Base-by-base conservation (phyloP, 768 basidiomycete species). In the Boletellus sp. region DNA sequence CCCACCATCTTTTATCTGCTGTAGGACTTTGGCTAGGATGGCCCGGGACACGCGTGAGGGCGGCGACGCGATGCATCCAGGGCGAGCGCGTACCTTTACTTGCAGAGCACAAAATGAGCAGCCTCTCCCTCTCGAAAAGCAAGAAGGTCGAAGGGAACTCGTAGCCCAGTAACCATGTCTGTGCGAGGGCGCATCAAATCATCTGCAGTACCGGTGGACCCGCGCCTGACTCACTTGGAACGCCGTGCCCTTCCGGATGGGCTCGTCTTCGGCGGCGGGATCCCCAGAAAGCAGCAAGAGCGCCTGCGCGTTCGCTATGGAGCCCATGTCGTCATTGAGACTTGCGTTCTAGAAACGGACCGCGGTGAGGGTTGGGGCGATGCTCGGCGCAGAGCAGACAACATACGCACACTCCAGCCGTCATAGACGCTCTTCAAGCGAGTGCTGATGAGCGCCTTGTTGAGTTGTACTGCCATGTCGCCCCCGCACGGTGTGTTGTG, bases 91-190 rank as follows among this genome's bases (percentile, higher is more conserved):
- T 53, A 92, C 94, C 89, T 80, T 97, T 95, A 17, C 85, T 89
- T 1, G 88, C 79, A 20, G 92, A 94, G 55, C 90, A 94, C 23
- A 96, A 72, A 35, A 97, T 85, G 31, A 74, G 74, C 17, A 98
- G 71, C 61, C 80, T 87, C 47, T 85, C 75, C 60, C 86, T 86
- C 50, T 84, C 78, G 60, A 98, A 88, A 17, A 97, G 73, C 50
- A 94, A 78, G 24, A 97, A 74, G 0, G 95, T 97, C 0, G 93
- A 92, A 3, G 95, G 96, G 63, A 98, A 98, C 69, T 99, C 95
- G 68, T 94, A 98, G 13, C 94, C 95, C 34, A 98, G 79, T 16
- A 99, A 76, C 90, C 94, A 96, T 64, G 94, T 94, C 95, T 96
- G 56, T 22, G 49, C 34, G 42, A 23, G 45, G 38, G 42, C 12